Evolutionary conservation across 192 early-diverging fungal genomes (phyloP), one percentile per base, ranked within the genome.

Genomic region (Coemansia sp.): DNA sequence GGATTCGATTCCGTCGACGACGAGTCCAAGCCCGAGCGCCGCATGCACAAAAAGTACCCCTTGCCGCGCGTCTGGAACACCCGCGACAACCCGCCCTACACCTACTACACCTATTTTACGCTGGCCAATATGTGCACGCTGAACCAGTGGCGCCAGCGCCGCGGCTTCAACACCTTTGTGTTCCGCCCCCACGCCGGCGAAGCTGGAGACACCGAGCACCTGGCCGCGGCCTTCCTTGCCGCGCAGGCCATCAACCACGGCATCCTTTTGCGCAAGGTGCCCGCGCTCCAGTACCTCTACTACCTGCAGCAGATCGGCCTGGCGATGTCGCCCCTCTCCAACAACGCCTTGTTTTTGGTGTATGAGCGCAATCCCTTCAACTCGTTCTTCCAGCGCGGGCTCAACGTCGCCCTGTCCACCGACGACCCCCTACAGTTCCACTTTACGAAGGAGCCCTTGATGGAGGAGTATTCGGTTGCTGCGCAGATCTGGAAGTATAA

Each of bases 401-500:
- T 98, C 35, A 95, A 98, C 74, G 92, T 98, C 10, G 90, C 90
- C 16, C 77, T 98, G 21, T 94, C 92, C 17, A 95, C 94, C 1
- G 96, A 98, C 69, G 96, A 98, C 76, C 96, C 96, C 13, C 68
- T 98, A 35, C 96, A 98, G 78, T 96, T 98, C 81, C 96, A 98
- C 69, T 95, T 93, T 59, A 98, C 96, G 9, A 95, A 93, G 72
- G 96, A 98, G 74, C 96, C 96, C 1, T 67, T 98, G 76, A 98
- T 96, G 79, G 96, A 98, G 74, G 96, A 98, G 75, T 98, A 94
- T 76, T 93, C 92, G 67, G 92, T 96, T 1, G 95, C 93, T 3
- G 92, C 94, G 35, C 94, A 96, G 89, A 98, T 98, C 64, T 98
- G 93, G 92, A 96, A 96, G 72, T 79, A 94, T 24, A 93, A 92